Percentiles rank a stretch among this genome's conserved stretches.
phyloP scores from a whole-genome alignment of 768 basidiomycete genomes.

The Cystofilobasidium capitatum region DNA sequence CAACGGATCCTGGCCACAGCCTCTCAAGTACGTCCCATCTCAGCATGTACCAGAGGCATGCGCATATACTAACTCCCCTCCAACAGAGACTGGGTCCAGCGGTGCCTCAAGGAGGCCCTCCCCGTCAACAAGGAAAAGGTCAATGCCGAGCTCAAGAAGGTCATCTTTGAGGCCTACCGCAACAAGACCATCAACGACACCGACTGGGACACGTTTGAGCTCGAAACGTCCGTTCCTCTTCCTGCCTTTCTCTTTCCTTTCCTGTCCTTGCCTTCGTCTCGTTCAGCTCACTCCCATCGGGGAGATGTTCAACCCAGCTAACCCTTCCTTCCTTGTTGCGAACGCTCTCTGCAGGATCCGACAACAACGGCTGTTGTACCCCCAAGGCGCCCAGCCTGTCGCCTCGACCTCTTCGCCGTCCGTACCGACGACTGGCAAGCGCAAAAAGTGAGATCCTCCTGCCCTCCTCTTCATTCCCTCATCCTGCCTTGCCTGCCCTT shows the following conservation, averaged over 20 bases:
- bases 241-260: not conserved
- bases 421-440: conserved; percentile 18
- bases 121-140: conserved; percentile 77
- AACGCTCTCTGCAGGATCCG: conserved; percentile 33
- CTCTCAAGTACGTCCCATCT: conserved; percentile 34
- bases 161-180: conserved; percentile 81
- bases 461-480: not conserved
- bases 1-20: conserved; percentile 31
- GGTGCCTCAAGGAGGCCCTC: conserved; percentile 82
- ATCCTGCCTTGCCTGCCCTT: not conserved
- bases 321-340: not conserved
- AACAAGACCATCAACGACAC: conserved; percentile 80
- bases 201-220: conserved; percentile 80
- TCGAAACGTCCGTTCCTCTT: conserved; percentile 52
- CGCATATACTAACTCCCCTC: not conserved
- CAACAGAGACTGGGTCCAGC: conserved; percentile 83
- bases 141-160: conserved; percentile 80
- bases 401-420: conserved; percentile 5
- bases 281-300: conserved; percentile 2
- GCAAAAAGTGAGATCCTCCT: conserved; percentile 26
- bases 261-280: conserved; percentile 37
- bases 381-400: not conserved
- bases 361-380: conserved; percentile 16
- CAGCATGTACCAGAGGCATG: too few species aligned
- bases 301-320: not conserved